Evolutionary conservation across 2,329 filamentous ascomycete species (phyloP).

Genomic region (Scedosporium apiospermum): DNA sequence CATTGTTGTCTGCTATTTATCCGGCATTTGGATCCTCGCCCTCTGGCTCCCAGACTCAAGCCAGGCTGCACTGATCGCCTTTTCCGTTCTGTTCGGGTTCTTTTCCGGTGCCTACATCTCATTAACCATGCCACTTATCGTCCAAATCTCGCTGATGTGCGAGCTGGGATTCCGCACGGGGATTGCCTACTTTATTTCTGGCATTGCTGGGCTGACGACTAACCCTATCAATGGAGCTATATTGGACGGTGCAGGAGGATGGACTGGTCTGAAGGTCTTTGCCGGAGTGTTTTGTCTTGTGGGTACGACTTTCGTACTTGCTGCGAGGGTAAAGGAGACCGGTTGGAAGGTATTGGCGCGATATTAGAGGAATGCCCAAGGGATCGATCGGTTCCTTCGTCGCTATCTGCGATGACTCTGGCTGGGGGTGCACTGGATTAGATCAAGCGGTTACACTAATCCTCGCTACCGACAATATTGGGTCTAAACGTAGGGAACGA

Average conservation of each 20-base stretch:
- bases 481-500: too few species aligned
- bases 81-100: slow-evolving; percentile 31
- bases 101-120: slow-evolving; percentile 30
- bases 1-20: slow-evolving; percentile 33
- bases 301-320: slow-evolving; percentile 17
- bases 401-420: too few species aligned
- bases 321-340: slow-evolving; percentile 16
- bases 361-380: too few species aligned
- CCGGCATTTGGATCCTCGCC: slow-evolving; percentile 25
- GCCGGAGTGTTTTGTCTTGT: slow-evolving; percentile 20
- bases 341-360: slow-evolving; percentile 7
- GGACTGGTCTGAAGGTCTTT: slow-evolving; percentile 27
- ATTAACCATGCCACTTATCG: slow-evolving; percentile 26
- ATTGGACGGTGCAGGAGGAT: slow-evolving; percentile 18
- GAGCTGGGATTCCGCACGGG: slow-evolving; percentile 39
- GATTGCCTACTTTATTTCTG: slow-evolving; percentile 38
- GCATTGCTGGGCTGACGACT: slow-evolving; percentile 46
- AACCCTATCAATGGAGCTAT: slow-evolving; percentile 46
- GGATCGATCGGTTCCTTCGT: too few species aligned
- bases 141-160: slow-evolving; percentile 43
- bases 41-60: slow-evolving; percentile 30
- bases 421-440: too few species aligned
- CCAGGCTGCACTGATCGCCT: slow-evolving; percentile 22
- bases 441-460: too few species aligned
- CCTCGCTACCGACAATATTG: too few species aligned